phyloP scores from a whole-genome alignment of 1,284 basidiomycete genomes.

The Cystobasidium sp. region DNA sequence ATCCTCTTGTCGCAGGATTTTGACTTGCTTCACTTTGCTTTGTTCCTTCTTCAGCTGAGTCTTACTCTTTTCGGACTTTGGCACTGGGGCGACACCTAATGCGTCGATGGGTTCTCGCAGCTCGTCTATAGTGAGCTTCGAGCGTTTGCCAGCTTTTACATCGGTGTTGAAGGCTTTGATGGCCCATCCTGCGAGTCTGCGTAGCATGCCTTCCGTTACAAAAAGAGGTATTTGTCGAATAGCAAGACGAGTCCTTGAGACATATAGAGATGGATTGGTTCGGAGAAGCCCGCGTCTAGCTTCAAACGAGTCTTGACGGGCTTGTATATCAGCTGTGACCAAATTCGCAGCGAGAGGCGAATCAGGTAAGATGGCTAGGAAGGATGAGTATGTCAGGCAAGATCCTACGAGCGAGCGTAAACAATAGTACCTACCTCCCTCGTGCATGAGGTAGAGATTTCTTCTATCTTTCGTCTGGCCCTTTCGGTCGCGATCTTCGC shows the following conservation, averaged over 20 bases:
- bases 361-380: slow-evolving; percentile 80
- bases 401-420: neutral
- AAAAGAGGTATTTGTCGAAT: slow-evolving; percentile 90
- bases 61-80: slow-evolving; percentile 55
- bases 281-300: slow-evolving; percentile 77
- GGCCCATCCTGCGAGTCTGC: slow-evolving; percentile 82
- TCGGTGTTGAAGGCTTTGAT: slow-evolving; percentile 78
- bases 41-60: slow-evolving; percentile 52
- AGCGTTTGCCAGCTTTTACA: slow-evolving; percentile 69
- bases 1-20: slow-evolving; percentile 85
- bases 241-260: slow-evolving; percentile 90
- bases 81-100: slow-evolving; percentile 44
- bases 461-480: slow-evolving; percentile 92
- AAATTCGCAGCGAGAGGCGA: slow-evolving; percentile 74
- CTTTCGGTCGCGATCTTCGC: slow-evolving; percentile 80
- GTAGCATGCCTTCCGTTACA: slow-evolving; percentile 85
- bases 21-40: slow-evolving; percentile 75
- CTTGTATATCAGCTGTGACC: slow-evolving; percentile 74
- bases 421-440: slow-evolving; percentile 71
- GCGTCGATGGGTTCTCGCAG: slow-evolving; percentile 55
- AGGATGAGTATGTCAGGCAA: slow-evolving; percentile 13
- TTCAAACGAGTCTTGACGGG: slow-evolving; percentile 79
- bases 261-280: slow-evolving; percentile 89
- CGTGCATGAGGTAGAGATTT: slow-evolving; percentile 92
- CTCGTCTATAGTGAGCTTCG: slow-evolving; percentile 60